Conservation (phyloP, 148 eudicot genomes). For the Rhododendron vialii region DNA sequence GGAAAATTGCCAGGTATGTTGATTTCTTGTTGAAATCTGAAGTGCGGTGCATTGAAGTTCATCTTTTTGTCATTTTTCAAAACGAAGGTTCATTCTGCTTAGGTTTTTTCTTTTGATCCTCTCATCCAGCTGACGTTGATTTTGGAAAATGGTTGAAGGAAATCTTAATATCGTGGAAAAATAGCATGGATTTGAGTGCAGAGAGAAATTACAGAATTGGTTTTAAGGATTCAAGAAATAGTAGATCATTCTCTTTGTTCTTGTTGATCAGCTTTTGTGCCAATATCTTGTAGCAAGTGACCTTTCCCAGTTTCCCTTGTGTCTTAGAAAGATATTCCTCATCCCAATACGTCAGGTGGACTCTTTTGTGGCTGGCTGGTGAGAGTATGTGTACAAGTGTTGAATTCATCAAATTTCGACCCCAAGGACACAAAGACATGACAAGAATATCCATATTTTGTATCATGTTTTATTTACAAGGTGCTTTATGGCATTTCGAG, state of each 20-base stretch:
- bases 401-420: not conserved
- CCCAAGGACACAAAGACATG: not conserved
- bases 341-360: not conserved
- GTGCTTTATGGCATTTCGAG: not conserved
- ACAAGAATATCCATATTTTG: not conserved
- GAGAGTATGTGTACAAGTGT: not conserved
- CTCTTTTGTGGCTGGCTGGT: not conserved
- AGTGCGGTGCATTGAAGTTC: not conserved
- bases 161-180: not conserved
- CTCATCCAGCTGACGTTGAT: not conserved
- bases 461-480: not conserved
- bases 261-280: not conserved
- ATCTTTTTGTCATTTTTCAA: not conserved
- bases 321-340: not conserved
- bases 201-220: not conserved
- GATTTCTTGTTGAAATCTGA: not conserved
- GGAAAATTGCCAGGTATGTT: slow-evolving; percentile 37
- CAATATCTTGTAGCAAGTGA: not conserved
- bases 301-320: not conserved
- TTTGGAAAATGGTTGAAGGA: not conserved
- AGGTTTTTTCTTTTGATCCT: not conserved
- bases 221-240: not conserved
- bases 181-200: not conserved
- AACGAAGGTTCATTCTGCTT: not conserved
- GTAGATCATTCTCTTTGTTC: not conserved